Evolutionary conservation across 169 alveolate species (phyloP).

Genomic region (Fabrea salina): DNA sequence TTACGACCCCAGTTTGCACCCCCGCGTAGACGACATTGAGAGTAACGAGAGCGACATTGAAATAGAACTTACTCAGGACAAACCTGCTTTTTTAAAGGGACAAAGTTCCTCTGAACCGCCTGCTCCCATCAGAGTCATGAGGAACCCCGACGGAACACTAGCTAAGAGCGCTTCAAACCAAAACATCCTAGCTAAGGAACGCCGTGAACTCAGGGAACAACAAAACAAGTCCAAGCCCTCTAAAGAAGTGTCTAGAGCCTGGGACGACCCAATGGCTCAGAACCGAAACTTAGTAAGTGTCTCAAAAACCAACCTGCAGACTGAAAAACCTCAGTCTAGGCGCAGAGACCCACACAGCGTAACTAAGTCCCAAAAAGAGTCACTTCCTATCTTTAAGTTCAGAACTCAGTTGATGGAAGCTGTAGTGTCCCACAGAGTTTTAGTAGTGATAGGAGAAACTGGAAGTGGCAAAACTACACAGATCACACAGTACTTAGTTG

Average conservation of each 20-base stretch:
- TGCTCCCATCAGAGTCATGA: constrained; percentile 89
- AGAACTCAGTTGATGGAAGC: constrained; percentile 91
- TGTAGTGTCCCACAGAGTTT: constrained; percentile 85
- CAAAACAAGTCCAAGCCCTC: constrained; percentile 85
- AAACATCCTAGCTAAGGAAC: constrained; percentile 88
- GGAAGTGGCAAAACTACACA: constrained; percentile 99
- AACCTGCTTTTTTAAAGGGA: constrained; percentile 81
- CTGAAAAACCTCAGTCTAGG: not conserved
- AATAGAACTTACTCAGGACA: constrained; percentile 81
- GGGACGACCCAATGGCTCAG: constrained; percentile 92
- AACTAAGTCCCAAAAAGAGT: constrained; percentile 79
- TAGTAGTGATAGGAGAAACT: constrained; percentile 99
- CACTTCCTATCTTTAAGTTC: constrained; percentile 93
- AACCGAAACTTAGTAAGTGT: constrained; percentile 84
- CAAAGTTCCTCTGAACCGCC: constrained; percentile 48
- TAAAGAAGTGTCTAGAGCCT: constrained; percentile 84
- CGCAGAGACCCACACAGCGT: not conserved
- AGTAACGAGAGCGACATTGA: constrained; percentile 66
- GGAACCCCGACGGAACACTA: constrained; percentile 91
- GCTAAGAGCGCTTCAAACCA: constrained; percentile 89
- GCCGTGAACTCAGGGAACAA: constrained; percentile 84
- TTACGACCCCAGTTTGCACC: constrained; percentile 42
- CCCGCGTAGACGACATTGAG: constrained; percentile 25
- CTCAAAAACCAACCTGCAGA: constrained; percentile 46
- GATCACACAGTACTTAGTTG: constrained; percentile 94